Evolutionary conservation across 2,329 filamentous ascomycete genomes (phyloP).

Genomic region (Beauveria pseudobassiana): DNA sequence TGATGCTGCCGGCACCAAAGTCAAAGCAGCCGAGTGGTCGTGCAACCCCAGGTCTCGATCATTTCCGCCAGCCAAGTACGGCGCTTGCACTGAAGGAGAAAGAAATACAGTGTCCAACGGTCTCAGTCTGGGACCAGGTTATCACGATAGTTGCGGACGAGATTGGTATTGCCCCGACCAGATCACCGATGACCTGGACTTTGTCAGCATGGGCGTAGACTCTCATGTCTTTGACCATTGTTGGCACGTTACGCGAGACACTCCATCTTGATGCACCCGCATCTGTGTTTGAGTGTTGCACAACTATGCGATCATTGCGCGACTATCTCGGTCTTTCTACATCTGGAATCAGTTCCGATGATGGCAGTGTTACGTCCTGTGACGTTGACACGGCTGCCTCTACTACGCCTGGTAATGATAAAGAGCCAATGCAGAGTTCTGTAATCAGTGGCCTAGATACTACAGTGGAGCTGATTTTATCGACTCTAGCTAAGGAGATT

Average conservation of each 20-base stretch:
- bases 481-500: conserved; percentile 48
- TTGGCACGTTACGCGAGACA: background rate
- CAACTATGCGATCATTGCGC: too few relatives aligned
- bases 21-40: background rate
- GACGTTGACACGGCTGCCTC: too few relatives aligned
- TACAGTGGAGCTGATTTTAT: conserved; percentile 29
- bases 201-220: background rate
- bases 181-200: background rate
- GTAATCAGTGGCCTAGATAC: background rate
- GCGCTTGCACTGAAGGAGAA: background rate
- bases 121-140: background rate
- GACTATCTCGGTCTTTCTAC: too few relatives aligned
- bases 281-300: too few relatives aligned
- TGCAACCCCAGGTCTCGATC: background rate
- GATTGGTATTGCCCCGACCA: background rate
- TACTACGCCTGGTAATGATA: too few relatives aligned
- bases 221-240: background rate
- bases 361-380: too few relatives aligned
- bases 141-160: background rate
- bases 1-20: conserved; percentile 40
- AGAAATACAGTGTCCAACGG: background rate
- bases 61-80: too few relatives aligned
- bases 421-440: too few relatives aligned
- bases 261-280: background rate
- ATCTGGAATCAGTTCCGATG: too few relatives aligned